These are phyloP conservation scores for Paraconiothyrium sp. DNA, from an alignment of 2,329 filamentous ascomycete species.

Conservation along the genomic window DNA sequence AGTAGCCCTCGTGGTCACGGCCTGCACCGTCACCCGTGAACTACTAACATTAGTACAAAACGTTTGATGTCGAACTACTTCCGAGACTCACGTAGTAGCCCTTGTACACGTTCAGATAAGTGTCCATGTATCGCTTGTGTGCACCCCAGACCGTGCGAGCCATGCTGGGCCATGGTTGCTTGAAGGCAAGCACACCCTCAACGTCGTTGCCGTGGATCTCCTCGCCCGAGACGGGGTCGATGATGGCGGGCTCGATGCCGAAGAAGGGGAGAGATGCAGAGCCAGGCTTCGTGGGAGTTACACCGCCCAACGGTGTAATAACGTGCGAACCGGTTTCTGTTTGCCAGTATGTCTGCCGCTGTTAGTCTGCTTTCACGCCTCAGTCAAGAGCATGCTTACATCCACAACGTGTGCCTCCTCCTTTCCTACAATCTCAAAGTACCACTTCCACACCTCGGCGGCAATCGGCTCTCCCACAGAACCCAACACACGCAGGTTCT, in stretches of 20 bases:
- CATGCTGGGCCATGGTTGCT: constrained; percentile 99
- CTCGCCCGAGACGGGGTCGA: constrained; percentile 93
- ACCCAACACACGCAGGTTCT: constrained; percentile 86
- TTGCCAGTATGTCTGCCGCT: constrained; percentile 93
- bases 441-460: constrained; percentile 99
- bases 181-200: constrained; percentile 95
- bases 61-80: not conserved
- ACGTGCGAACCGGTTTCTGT: constrained; percentile 98
- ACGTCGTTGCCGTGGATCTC: constrained; percentile 96
- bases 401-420: constrained; percentile 93
- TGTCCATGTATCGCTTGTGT: constrained; percentile 98
- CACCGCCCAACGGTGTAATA: constrained; percentile 89
- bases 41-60: constrained; percentile 53
- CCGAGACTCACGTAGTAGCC: constrained; percentile 85
- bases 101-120: constrained; percentile 96
- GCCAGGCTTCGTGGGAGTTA: constrained; percentile 96
- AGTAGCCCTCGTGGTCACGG: constrained; percentile 97
- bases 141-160: constrained; percentile 96
- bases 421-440: constrained; percentile 93
- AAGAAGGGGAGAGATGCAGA: constrained; percentile 98
- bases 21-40: constrained; percentile 95
- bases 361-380: constrained; percentile 27
- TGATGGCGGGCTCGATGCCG: constrained; percentile 95
- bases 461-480: constrained; percentile 98
- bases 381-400: constrained; percentile 66